Base-by-base conservation (phyloP, 2,329 filamentous ascomycete genomes). In the Mycogone perniciosa region DNA sequence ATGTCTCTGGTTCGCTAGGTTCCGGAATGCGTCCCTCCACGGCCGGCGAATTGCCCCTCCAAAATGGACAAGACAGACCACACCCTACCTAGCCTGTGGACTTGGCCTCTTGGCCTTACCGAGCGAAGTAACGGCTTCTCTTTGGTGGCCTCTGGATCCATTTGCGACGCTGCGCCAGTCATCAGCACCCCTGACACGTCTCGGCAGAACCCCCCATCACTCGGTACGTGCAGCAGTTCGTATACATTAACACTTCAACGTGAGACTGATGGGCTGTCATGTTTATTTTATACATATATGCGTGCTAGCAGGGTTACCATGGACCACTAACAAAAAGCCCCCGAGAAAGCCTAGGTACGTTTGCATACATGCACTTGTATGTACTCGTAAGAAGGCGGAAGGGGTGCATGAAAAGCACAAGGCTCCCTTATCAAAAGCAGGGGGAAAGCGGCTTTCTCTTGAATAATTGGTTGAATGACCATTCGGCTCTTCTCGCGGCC, bases 151-250 rank as follows among this genome's bases (percentile, higher is more conserved):
- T 47, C 48, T 20, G 20, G 20, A 20, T 20, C 20, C 38, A 50
- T 47, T 46, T 47, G 50, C 45, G 47, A 40, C 49, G 40, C 50
- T 52, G 50, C 42, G 42, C 50, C 46, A 50, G 50, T 49, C 46
- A 52, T 46, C 46, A 51, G 47, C 39, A 41, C 50, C 53, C 53
- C 52, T 52, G 50, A 44, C 47, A 37, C 47, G 46, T 46, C 53
- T 56, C 54, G 54, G 50, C 54, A 56, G 50, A 54, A 54, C 53
- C 50, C 46, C 46, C 46, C 37, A 48, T 38, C 38, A 52, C 46
- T 52, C 50, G 50, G 50, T 52, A 52, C 42, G 50, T 52, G 46
- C 41, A 43, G 20, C 29, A 26, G 46, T 46, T 44, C 43, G 46
- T 42, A 45, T 42, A 33, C 20, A 31, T 50, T 27, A 44, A 39